phyloP scores from a whole-genome alignment of 2,329 filamentous ascomycete genomes.

The Aspergillus pseudoterreus region DNA sequence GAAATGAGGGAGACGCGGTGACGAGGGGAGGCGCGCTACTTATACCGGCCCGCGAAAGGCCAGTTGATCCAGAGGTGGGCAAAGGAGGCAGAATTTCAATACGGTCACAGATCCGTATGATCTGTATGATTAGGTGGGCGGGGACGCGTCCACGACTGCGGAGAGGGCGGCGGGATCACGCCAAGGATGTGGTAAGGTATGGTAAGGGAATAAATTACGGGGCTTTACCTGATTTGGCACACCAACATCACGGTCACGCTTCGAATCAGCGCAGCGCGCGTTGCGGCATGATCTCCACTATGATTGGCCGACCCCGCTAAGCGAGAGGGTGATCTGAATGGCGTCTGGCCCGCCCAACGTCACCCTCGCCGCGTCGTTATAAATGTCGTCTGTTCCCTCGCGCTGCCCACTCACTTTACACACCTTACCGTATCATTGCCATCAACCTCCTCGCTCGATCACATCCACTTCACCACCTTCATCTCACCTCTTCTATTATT shows the following conservation, averaged over 20 bases:
- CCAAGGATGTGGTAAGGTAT: conserved; percentile 17
- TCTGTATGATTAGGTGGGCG: conserved; percentile 42
- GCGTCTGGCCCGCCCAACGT: conserved; percentile 39
- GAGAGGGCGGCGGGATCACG: conserved; percentile 12
- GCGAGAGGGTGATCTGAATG: conserved; percentile 47
- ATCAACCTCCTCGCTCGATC: conserved; percentile 1
- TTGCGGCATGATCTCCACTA: conserved; percentile 27
- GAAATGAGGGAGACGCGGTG: conserved; percentile 35
- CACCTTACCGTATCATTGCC: conserved; percentile 22
- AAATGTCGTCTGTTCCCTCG: conserved; percentile 36
- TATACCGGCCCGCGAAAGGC: conserved; percentile 41
- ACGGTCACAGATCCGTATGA: conserved; percentile 41
- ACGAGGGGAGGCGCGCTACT: conserved; percentile 41
- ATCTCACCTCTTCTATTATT: not conserved
- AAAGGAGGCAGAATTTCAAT: conserved; percentile 46
- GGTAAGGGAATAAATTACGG: conserved; percentile 20
- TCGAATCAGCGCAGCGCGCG: conserved; percentile 14
- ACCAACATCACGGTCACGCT: conserved; percentile 3
- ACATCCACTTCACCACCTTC: not conserved
- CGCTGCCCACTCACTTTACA: conserved; percentile 28
- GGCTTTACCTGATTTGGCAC: conserved; percentile 27
- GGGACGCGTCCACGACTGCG: conserved; percentile 18
- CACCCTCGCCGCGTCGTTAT: conserved; percentile 43
- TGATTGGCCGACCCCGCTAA: conserved; percentile 42
- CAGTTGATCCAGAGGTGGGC: conserved; percentile 43